Evolutionary conservation across 768 basidiomycete genomes (phyloP).

Genomic region (Rhizopogon salebrosus): DNA sequence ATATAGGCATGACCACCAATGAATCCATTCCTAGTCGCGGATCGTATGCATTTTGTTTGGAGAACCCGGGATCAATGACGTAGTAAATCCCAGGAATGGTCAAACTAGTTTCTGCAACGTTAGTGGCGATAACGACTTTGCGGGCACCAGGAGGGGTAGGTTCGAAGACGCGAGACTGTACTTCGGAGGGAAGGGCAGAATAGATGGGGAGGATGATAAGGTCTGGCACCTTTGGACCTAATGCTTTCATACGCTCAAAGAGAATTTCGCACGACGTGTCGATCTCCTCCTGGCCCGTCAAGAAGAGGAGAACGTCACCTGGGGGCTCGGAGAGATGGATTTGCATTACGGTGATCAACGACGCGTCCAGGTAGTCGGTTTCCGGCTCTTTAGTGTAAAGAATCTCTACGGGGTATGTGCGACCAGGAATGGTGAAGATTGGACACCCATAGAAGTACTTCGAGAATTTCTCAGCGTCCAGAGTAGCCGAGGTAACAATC

Average conservation of each 20-base stretch:
- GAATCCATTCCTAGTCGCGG: conserved; percentile 98
- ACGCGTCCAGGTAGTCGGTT: conserved; percentile 94
- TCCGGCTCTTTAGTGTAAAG: conserved; percentile 99
- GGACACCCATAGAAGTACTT: conserved; percentile 99
- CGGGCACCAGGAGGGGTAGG: conserved; percentile 97
- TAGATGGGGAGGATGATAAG: conserved; percentile 97
- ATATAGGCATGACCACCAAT: conserved; percentile 96
- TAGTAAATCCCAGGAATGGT: conserved; percentile 99
- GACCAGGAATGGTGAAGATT: conserved; percentile 99
- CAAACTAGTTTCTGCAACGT: conserved; percentile 96
- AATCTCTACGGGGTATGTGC: conserved; percentile 96
- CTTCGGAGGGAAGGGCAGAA: conserved; percentile 95
- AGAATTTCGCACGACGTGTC: conserved; percentile 97
- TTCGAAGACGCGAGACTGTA: conserved; percentile 96
- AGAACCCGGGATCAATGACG: conserved; percentile 97
- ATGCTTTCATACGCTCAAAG: conserved; percentile 97
- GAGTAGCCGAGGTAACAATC: conserved; percentile 96
- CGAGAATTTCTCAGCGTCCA: conserved; percentile 99
- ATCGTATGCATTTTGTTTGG: conserved; percentile 98
- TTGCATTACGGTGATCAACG: conserved; percentile 98
- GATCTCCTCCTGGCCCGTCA: conserved; percentile 98
- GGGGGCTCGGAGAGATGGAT: conserved; percentile 98
- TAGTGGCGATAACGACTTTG: conserved; percentile 99
- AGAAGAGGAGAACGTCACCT: conserved; percentile 93
- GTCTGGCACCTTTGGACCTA: conserved; percentile 97